Base-by-base conservation (phyloP, 768 basidiomycete species). In the Termitomyces sp. region DNA sequence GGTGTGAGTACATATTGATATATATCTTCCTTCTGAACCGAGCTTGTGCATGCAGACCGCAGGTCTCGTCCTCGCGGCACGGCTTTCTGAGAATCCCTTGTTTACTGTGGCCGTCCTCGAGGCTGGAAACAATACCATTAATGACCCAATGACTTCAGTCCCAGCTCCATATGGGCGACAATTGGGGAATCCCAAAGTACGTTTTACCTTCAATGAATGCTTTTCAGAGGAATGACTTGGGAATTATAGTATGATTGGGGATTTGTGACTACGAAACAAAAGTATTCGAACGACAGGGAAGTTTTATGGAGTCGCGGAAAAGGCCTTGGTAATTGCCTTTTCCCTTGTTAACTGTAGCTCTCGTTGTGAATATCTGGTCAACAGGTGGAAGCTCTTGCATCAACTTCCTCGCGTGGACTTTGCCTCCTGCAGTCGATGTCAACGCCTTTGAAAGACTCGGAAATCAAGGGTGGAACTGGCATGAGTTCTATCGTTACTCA, bases 401-500 rank as follows among this genome's bases (percentile, higher is more conserved):
- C 33, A 85, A 85, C 62, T 78, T 79, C 62, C 69, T 71, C 28
- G 66, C 65, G 15, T 75, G 74, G 75, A 63, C 65, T 32, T 70
- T 73, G 51, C 74, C 75, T 15, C 73, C 72, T 33, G 68, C 67
- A 20, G 57, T 48, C 3, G 74, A 74, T 49, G 59, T 73, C 24
- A 70, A 75, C 54, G 73, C 71, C 7, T 71, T 79, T 52, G 83
- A 84, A 65, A 71, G 73, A 55, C 72, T 86, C 18, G 84, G 84
- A 6, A 84, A 84, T 60, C 73, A 75, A 0, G 83, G 83, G 7
- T 86, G 84, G 83, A 83, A 82, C 63, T 85, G 80, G 81, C 66
- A 73, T 0, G 73, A 76, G 20, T 79, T 74, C 56, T 57, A 70
- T 8, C 74, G 76, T 51, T 79, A 79, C 61, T 74, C 72, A 4